Evolutionary conservation across 352 stramenopile genomes (phyloP).

Genomic region (Phytophthora sansomeana): DNA sequence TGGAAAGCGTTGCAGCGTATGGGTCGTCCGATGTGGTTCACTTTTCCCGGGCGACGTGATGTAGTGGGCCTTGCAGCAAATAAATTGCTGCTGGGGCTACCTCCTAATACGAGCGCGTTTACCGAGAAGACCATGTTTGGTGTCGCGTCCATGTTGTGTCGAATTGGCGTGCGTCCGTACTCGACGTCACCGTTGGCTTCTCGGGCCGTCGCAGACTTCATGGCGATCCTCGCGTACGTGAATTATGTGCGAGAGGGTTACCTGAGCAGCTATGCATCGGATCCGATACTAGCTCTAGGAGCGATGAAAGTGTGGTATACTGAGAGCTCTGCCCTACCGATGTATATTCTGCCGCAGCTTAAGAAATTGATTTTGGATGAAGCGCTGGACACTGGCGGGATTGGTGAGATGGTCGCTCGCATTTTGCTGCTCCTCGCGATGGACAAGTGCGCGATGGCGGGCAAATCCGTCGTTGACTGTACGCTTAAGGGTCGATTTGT

Average conservation of each 20-base stretch:
- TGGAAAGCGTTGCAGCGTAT: constrained; percentile 11
- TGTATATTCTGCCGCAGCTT: constrained; percentile 1
- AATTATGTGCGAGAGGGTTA: background rate
- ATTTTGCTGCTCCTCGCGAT: background rate
- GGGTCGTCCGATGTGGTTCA: constrained; percentile 23
- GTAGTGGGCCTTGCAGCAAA: background rate
- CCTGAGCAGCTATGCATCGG: background rate
- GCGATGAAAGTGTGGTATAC: background rate
- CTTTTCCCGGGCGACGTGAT: background rate
- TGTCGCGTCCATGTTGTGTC: background rate
- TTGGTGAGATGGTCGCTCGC: background rate
- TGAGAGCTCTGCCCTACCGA: background rate
- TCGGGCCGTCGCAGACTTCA: background rate
- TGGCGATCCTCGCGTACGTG: background rate
- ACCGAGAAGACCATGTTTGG: constrained; percentile 6
- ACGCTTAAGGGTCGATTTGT: background rate
- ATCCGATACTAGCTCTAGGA: background rate
- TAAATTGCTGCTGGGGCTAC: background rate
- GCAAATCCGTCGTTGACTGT: background rate
- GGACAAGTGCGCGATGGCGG: background rate
- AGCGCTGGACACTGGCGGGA: background rate
- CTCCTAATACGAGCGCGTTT: background rate
- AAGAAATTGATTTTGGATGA: background rate
- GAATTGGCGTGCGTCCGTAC: background rate
- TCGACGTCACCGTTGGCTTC: background rate